These are phyloP conservation scores for Phaeosphaeriaceae sp. DNA, from an alignment of 2,329 filamentous ascomycete genomes.

Conservation along the genomic window DNA sequence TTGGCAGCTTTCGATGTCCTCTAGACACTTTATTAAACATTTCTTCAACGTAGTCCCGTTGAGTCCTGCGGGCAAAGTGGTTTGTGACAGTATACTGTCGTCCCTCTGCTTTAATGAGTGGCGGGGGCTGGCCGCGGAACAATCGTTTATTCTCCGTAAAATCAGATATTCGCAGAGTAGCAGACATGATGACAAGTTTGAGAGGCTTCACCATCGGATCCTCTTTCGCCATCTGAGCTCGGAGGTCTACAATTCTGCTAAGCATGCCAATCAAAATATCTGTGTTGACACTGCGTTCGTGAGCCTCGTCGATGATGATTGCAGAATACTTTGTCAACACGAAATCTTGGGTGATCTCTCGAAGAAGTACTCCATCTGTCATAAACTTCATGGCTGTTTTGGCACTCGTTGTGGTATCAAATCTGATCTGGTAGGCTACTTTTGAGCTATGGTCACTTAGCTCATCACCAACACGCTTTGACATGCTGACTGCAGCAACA, in stretches of 20 bases:
- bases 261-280: conserved; percentile 98
- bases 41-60: conserved; percentile 88
- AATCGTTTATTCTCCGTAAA: conserved; percentile 83
- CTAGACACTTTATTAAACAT: conserved; percentile 84
- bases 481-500: conserved; percentile 96
- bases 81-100: conserved; percentile 88
- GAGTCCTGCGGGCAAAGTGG: conserved; percentile 85
- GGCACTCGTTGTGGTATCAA: conserved; percentile 80
- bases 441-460: conserved; percentile 76
- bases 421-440: conserved; percentile 91
- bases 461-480: conserved; percentile 87
- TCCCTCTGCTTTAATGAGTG: conserved; percentile 87
- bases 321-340: conserved; percentile 87
- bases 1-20: conserved; percentile 87
- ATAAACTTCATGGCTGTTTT: conserved; percentile 97
- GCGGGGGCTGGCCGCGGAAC: conserved; percentile 76
- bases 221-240: conserved; percentile 75
- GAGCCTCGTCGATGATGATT: conserved; percentile 94
- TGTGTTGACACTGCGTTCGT: conserved; percentile 96
- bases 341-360: conserved; percentile 90
- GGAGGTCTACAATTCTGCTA: conserved; percentile 85
- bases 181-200: conserved; percentile 98
- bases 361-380: conserved; percentile 94
- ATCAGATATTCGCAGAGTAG: conserved; percentile 88
- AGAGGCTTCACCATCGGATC: conserved; percentile 73